Conservation (phyloP, 2,329 filamentous ascomycete genomes). For the Pestalotiopsis sp. region DNA sequence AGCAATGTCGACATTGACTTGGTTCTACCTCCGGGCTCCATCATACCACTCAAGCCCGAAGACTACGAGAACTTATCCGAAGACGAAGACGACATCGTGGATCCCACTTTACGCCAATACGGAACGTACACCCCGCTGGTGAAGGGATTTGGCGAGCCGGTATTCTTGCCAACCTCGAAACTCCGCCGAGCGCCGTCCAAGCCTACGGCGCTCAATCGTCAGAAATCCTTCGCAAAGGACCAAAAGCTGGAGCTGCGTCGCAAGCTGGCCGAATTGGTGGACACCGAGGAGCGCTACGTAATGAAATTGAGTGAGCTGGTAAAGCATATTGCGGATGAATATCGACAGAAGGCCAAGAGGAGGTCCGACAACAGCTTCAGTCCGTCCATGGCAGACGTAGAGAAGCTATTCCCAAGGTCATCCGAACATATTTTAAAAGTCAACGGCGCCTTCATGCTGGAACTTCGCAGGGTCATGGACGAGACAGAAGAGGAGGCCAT, state of each 20-base stretch:
- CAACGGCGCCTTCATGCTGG: constrained; percentile 79
- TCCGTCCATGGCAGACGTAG: constrained; percentile 72
- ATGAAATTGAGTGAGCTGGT: constrained; percentile 84
- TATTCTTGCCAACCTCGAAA: constrained; percentile 85
- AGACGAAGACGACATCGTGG: constrained; percentile 67
- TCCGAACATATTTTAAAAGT: constrained; percentile 80
- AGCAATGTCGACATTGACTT: constrained; percentile 89
- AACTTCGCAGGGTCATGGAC: constrained; percentile 76
- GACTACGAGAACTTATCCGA: constrained; percentile 63
- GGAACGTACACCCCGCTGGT: constrained; percentile 78
- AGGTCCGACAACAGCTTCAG: constrained; percentile 65
- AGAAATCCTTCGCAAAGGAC: constrained; percentile 75
- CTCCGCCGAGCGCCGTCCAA: constrained; percentile 86
- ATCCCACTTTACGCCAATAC: constrained; percentile 71
- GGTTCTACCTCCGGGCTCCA: constrained; percentile 77
- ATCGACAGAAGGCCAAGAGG: constrained; percentile 69
- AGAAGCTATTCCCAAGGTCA: constrained; percentile 79
- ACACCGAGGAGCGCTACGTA: constrained; percentile 94
- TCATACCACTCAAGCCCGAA: constrained; percentile 65
- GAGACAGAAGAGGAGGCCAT: constrained; percentile 81
- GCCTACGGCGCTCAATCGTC: constrained; percentile 78
- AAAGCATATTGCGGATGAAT: constrained; percentile 78
- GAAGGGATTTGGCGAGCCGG: constrained; percentile 77
- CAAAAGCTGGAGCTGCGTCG: constrained; percentile 85
- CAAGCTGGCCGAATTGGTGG: constrained; percentile 87